Evolutionary conservation across 305 asterid species (phyloP), one percentile per base, ranked within the genome.

Genomic region (Coffea humblotiana): DNA sequence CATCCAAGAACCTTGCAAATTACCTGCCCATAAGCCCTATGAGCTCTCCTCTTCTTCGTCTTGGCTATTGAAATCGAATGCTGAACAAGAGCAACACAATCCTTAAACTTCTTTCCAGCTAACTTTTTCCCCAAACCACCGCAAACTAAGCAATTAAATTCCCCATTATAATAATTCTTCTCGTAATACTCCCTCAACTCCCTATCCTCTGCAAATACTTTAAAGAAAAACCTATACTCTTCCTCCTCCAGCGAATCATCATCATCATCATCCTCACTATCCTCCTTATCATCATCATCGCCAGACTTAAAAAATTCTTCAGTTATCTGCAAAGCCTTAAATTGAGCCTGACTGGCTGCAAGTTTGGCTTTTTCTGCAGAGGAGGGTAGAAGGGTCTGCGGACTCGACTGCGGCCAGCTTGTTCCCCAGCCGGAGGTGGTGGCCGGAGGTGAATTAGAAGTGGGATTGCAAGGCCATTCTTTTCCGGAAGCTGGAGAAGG

Each of bases 1-100:
- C 99, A 95, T 71, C 94, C 92, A 86, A 93, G 92, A 84, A 89
- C 83, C 85, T 92, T 85, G 75, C 97, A 93, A 66, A 92, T 88
- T 8, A 86, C 94, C 79, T 82, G 78, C 65, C 90, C 97, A 27
- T 88, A 90, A 6, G 92, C 92, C 76, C 92, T 92, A 79, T 92
- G 99, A 2, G 90, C 92, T 45, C 74, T 77, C 86, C 69, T 88
- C 85, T 85, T 95, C 79, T 89, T 89, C 40, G 93, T 87, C 69
- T 84, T 91, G 16, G 89, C 90, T 21, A 89, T 81, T 13, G 87
- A 18, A 64, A 83, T 72, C 3, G 94, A 87, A 82, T 95, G 98
- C 79, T 91, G 97, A 64, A 93, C 91, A 64, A 95, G 94, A 35
- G 97, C 84, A 72, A 88, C 71, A 37, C 98, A 93, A 7, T 91